These are phyloP conservation scores for Claviceps citrina DNA, from an alignment of 2,329 filamentous ascomycete species.

Conservation along the genomic window DNA sequence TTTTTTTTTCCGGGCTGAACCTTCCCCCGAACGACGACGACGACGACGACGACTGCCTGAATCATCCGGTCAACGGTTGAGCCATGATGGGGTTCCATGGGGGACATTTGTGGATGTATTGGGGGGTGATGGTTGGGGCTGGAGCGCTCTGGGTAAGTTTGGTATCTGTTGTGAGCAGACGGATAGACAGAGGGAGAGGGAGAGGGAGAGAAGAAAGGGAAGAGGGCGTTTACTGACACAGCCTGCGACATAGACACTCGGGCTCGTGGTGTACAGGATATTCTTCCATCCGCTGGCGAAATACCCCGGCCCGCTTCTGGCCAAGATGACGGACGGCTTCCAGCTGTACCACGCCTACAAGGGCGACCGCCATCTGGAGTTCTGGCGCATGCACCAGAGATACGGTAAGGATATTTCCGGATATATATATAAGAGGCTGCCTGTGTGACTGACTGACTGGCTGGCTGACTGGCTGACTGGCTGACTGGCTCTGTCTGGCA, in stretches of 20 bases:
- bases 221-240: background rate
- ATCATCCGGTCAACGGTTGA: no score
- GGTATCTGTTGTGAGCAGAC: background rate
- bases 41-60: no score
- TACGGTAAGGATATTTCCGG: conserved; percentile 52
- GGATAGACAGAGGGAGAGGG: background rate
- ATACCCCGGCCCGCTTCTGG: conserved; percentile 49
- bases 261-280: conserved; percentile 38
- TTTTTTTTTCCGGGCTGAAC: no score
- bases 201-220: background rate
- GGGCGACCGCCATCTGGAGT: conserved; percentile 59
- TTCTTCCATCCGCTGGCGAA: conserved; percentile 50
- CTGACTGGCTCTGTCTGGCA: conserved; percentile 12
- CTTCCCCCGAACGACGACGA: no score
- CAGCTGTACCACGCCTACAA: conserved; percentile 61
- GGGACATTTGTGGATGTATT: conserved; percentile 25
- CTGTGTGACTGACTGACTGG: no score
- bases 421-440: no score
- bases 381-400: conserved; percentile 52
- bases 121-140: conserved; percentile 21
- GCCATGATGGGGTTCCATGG: conserved; percentile 15
- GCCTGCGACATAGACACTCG: conserved; percentile 17
- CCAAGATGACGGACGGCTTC: conserved; percentile 47
- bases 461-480: no score
- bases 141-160: conserved; percentile 27